Percentiles rank a stretch among this genome's conserved stretches.
Evolutionary conservation across 2,329 filamentous ascomycete species (phyloP).

Genomic region (Diaporthe ilicicola): DNA sequence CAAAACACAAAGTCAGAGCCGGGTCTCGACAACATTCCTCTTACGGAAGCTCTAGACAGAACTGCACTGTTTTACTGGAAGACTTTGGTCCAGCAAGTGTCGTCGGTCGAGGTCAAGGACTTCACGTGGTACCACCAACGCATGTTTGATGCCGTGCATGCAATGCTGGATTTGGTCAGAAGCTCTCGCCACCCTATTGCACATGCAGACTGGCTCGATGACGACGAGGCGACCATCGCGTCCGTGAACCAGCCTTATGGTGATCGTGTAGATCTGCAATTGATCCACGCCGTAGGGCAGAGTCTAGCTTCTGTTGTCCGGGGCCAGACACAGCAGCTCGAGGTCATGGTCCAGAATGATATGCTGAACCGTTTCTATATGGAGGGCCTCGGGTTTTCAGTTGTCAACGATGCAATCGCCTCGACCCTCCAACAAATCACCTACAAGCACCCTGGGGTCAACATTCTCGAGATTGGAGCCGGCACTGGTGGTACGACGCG

Average conservation of each 20-base stretch:
- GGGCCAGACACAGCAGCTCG: constrained; percentile 42
- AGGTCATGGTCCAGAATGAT: no score
- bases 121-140: not conserved
- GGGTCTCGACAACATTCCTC: not conserved
- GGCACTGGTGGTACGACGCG: no score
- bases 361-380: no score
- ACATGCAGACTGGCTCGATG: constrained; percentile 2
- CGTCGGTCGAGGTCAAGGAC: not conserved
- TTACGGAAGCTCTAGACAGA: not conserved
- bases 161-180: not conserved
- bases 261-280: constrained; percentile 33
- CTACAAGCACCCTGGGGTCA: no score
- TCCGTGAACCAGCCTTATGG: constrained; percentile 7
- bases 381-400: no score
- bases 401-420: constrained; percentile 40
- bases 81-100: not conserved
- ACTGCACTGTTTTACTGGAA: not conserved
- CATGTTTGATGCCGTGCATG: not conserved
- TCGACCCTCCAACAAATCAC: constrained; percentile 44
- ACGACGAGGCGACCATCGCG: constrained; percentile 25
- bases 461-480: no score
- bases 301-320: constrained; percentile 43
- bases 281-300: constrained; percentile 41
- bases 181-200: not conserved
- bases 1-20: not conserved